Conservation (phyloP, 1,139 yeast species). For the Debaryomyces subglobosus region DNA sequence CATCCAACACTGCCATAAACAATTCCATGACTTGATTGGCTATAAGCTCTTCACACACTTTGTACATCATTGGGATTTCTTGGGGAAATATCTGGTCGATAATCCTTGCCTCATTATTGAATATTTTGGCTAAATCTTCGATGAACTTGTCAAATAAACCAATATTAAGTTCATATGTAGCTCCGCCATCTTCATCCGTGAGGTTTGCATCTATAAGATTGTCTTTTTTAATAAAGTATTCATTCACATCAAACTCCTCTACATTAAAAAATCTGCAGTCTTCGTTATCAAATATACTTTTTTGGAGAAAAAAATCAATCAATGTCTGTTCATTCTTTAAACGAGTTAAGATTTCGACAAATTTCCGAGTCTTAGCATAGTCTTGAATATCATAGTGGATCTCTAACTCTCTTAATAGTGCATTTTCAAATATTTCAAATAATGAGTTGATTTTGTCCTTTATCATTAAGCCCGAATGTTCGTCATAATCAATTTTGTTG, state of each 20-base stretch:
- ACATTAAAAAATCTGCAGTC: conserved; percentile 35
- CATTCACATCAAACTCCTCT: conserved; percentile 25
- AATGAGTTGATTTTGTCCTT: conserved; percentile 56
- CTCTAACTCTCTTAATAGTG: conserved; percentile 72
- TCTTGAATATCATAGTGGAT: conserved; percentile 57
- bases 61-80: conserved; percentile 50
- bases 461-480: conserved; percentile 35
- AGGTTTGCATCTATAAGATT: conserved; percentile 1
- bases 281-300: conserved; percentile 45
- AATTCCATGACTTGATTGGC: conserved; percentile 44
- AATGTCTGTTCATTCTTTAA: conserved; percentile 48
- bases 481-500: conserved; percentile 41
- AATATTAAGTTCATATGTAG: conserved; percentile 17
- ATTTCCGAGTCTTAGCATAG: conserved; percentile 36
- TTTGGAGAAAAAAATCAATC: conserved; percentile 50
- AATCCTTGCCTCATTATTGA: conserved; percentile 39
- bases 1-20: conserved; percentile 32
- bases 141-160: conserved; percentile 28
- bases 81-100: conserved; percentile 46
- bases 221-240: conserved; percentile 20
- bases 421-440: conserved; percentile 74
- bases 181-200: conserved; percentile 14
- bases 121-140: conserved; percentile 30
- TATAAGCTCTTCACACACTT: conserved; percentile 49
- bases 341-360: conserved; percentile 39